Evolutionary conservation across 208 protist species (phyloP), one percentile per base, ranked within the genome.

Genomic region (Trypanosoma brucei): DNA sequence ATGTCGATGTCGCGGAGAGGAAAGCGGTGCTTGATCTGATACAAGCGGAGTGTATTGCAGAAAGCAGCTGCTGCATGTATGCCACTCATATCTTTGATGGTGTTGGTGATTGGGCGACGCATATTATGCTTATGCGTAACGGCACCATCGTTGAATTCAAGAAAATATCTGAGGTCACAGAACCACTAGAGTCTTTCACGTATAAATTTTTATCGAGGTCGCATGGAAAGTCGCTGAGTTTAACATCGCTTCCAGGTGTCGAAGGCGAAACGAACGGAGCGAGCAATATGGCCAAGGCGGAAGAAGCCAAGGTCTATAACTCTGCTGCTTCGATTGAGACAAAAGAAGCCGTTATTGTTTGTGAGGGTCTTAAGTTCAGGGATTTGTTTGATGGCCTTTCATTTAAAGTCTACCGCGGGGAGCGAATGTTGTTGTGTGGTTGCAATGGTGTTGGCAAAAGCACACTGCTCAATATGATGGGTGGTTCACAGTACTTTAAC

Each of bases 361-460:
- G 83, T 51, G 35, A 63, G 0, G 31, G 60, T n/a, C 57, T 93
- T 8, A 74, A 66, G 13, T 93, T 87, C 67, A 84, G 76, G 59
- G 60, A 90, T 54, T 62, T 93, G 7, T 93, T 93, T 62, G 2
- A 34, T 37, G 50, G 77, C 44, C 61, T 91, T 65, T 62, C 60
- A 7, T 88, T 93, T 60, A 67, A 58, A 56, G 59, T 93, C 1
- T 71, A 61, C 55, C 70, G 72, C 13, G 88, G 84, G 13, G 76
- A 82, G 45, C 88, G 88, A 30, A 72, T 84, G 44, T 65, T 97
- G 39, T 62, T 99, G n/a, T 91, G 95, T 40, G 97, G 96, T 46
- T 83, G 85, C 55, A 98, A 98, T 82, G 97, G 96, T 38, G 57
- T 84, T 5, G 96, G 96, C 52, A 98, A 98, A 68, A 89, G 81